These are phyloP conservation scores for Lecanoromycetidae sp. DNA, from an alignment of 2,329 filamentous ascomycete genomes.

Conservation along the genomic window DNA sequence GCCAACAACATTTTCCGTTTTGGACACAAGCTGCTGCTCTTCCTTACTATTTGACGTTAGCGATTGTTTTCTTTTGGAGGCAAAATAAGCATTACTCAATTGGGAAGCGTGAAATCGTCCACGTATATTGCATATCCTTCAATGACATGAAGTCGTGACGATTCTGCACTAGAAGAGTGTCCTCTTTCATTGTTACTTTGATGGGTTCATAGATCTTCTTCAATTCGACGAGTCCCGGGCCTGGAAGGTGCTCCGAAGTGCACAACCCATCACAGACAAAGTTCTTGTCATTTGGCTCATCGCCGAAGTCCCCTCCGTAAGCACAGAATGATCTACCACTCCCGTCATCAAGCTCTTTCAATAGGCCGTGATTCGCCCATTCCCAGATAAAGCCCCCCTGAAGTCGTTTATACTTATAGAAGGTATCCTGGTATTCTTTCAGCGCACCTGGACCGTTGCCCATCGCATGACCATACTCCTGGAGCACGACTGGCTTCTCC, in stretches of 20 bases:
- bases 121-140: not conserved
- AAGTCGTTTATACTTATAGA: conserved; percentile 47
- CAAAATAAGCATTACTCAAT: not conserved
- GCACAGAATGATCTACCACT: conserved; percentile 39
- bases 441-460: conserved; percentile 61
- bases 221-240: conserved; percentile 44
- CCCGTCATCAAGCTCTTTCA: conserved; percentile 30
- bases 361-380: conserved; percentile 51
- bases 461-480: conserved; percentile 52
- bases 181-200: conserved; percentile 28
- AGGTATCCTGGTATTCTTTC: conserved; percentile 54
- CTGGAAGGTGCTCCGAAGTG: conserved; percentile 43
- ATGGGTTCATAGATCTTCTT: conserved; percentile 49
- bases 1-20: not conserved
- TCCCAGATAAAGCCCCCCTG: conserved; percentile 60
- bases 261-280: conserved; percentile 53
- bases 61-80: not conserved
- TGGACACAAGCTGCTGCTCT: not conserved
- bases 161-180: conserved; percentile 34
- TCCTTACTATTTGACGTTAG: not conserved
- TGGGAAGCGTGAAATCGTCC: not conserved
- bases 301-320: conserved; percentile 52
- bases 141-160: conserved; percentile 36
- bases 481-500: conserved; percentile 32
- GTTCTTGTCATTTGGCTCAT: conserved; percentile 46